Evolutionary conservation across 805 yeast species (phyloP), one percentile per base, ranked within the genome.

Genomic region (Myxozyma geophila): DNA sequence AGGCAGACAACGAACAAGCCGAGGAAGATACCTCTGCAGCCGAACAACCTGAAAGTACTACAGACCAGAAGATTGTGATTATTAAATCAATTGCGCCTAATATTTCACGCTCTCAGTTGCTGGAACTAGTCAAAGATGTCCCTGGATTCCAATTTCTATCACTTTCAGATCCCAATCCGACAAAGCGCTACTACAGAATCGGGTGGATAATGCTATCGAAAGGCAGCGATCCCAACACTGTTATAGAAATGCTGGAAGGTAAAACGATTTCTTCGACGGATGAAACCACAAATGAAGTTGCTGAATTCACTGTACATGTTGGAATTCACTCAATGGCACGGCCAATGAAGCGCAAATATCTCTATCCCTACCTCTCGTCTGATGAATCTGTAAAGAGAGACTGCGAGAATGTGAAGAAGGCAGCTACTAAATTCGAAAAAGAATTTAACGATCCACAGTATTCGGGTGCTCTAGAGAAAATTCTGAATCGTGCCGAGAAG

Each of bases 151-250:
- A 44, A 21, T 65, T 58, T 36, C 46, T 66, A 12, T 63, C 69
- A 35, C 66, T 66, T 17, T 64, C 69, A 17, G 67, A 65, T 49
- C 69, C 69, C 28, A 66, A 66, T 33, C 67, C 62, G 8, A 19
- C 39, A 7, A 65, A 64, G 37, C 54, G 53, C 17, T 65, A 47
- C 57, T 58, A 57, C 48, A 28, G 68, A 17, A 50, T 66, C 15
- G 69, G 66, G 13, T 66, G 69, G 69, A 51, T 65, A 17, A 46
- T 60, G 47, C 51, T 66, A 15, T 41, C 63, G 15, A 43, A 39
- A 8, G 68, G 60, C 13, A 50, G 48, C 19, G 65, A 65, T 46
- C 23, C 62, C 23, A 56, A 58, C 6, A 46, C 47, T 15, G 65
- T 54, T 8, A 40, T 65, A n/a, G 59, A 60, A 21, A n/a, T 35